phyloP scores from a whole-genome alignment of 495 filamentous ascomycete species.

The Hapsidospora chrysogenum region DNA sequence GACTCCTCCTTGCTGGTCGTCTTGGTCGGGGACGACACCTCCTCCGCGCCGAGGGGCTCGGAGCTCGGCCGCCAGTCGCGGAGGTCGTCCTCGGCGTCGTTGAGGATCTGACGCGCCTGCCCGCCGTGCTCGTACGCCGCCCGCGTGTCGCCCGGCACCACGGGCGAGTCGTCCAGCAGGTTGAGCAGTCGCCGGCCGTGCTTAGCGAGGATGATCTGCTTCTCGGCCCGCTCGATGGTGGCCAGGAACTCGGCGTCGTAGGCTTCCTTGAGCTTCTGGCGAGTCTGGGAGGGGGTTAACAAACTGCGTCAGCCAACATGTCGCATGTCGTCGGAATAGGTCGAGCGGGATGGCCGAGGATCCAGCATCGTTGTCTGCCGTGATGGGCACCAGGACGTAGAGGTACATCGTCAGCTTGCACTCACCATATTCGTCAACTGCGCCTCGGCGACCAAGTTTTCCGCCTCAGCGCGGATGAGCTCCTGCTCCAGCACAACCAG shows the following conservation, averaged over 20 bases:
- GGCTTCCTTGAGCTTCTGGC: slow-evolving; percentile 85
- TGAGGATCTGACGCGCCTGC: slow-evolving; percentile 67
- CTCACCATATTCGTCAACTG: slow-evolving; percentile 85
- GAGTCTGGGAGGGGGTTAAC: slow-evolving; percentile 37
- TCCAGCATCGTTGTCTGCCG: no score
- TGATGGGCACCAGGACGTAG: no score
- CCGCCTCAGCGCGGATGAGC: slow-evolving; percentile 84
- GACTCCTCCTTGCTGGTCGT: no score
- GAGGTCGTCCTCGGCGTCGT: slow-evolving; percentile 82
- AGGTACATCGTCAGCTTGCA: no score
- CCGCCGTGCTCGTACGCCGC: slow-evolving; percentile 43
- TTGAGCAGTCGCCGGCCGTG: slow-evolving; percentile 75
- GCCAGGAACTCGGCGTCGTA: slow-evolving; percentile 75
- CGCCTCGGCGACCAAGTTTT: slow-evolving; percentile 89
- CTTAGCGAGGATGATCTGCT: slow-evolving; percentile 81
- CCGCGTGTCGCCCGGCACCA: slow-evolving; percentile 70
- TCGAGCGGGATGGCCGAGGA: no score
- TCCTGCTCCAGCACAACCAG: slow-evolving; percentile 83
- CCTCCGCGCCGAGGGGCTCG: slow-evolving; percentile 16
- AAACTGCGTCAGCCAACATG: slow-evolving; percentile 4
- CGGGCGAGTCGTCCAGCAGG: slow-evolving; percentile 78
- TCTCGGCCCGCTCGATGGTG: slow-evolving; percentile 87
- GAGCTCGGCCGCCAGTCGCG: slow-evolving; percentile 49
- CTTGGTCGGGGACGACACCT: no score
- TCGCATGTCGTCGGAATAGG: no score